Evolutionary conservation across 257 asterid species (phyloP).

Genomic region (Solanum paucissectum): DNA sequence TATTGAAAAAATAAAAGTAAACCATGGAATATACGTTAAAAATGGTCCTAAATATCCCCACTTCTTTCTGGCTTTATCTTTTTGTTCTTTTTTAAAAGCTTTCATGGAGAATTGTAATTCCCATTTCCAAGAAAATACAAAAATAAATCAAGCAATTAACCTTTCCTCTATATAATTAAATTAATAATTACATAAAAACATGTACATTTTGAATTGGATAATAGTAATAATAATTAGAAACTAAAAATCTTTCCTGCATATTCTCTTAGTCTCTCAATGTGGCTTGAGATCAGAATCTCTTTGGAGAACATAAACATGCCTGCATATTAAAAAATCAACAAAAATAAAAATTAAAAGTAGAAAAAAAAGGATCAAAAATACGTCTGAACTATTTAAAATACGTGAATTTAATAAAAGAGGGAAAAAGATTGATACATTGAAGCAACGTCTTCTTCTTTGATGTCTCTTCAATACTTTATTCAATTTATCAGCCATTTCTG

Average conservation of each 20-base stretch:
- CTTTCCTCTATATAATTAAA: background rate
- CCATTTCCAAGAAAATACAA: background rate
- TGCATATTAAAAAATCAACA: conserved; percentile 17
- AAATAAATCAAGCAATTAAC: background rate
- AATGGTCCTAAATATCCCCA: background rate
- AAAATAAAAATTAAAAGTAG: background rate
- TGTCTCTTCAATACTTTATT: conserved; percentile 26
- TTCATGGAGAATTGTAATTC: background rate
- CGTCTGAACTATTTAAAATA: background rate
- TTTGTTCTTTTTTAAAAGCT: background rate
- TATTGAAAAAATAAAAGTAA: too few relatives aligned
- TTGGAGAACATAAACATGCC: conserved; percentile 80
- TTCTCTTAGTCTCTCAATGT: background rate
- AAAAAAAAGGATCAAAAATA: background rate
- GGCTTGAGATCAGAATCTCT: conserved; percentile 21
- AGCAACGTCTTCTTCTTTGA: conserved; percentile 35
- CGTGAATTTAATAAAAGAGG: background rate
- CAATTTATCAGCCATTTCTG: conserved; percentile 42
- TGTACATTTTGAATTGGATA: background rate
- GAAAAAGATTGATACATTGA: conserved; percentile 29
- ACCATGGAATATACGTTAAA: background rate
- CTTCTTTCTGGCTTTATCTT: background rate
- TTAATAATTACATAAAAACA: background rate
- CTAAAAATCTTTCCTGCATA: background rate
- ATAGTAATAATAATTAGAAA: background rate